Base-by-base conservation (phyloP, 148 eudicot species). In the Rhododendron henanense region DNA sequence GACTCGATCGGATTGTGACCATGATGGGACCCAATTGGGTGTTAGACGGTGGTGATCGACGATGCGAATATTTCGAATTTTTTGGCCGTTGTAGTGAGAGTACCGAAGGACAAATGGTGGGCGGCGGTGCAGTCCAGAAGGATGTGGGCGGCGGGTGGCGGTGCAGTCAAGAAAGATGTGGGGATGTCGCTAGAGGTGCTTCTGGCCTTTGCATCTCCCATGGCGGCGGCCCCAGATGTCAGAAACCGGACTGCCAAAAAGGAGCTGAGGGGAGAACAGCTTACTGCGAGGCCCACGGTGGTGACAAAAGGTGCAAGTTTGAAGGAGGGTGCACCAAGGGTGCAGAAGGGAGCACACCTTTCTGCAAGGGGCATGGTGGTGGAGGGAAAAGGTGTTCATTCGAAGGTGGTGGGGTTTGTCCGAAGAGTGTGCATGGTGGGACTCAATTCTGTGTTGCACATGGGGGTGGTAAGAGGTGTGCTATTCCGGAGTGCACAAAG, bases 191-290 rank as follows among this genome's bases (percentile, higher is more conserved):
- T 51, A 91, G 99, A 83, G 99, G 99, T 59, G 96, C 99, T 86
- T 95, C 98, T 55, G 99, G 99, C 79, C 96, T 92, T 78, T 97
- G 99, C 87, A 97, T 97, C 85, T 94, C 99, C 51, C 99, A 97
- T 90, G 99, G 99, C 39, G 99, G 99, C 44, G 99, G 99, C n/a
- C 91, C 98, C 82, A 91, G 99, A 89, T 97, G 99, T 87, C 99
- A 97, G 87, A 95, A 91, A 86, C 89, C 84, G 8, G 98, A 95
- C 78, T 97, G 99, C 93, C 92, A 86, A 78, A 97, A 94, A 87
- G 99, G 99, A 90, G 99, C 99, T 37, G 99, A 97, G 88, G 99
- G 99, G 18, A 92, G 95, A 86, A 97, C 99, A 25, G 96, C 97
- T 47, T 96, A 92, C 90, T 97, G 99, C 93, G 95, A 97, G 90